Conservation (phyloP, 2,329 filamentous ascomycete genomes). For the Zymoseptoria ardabiliae region DNA sequence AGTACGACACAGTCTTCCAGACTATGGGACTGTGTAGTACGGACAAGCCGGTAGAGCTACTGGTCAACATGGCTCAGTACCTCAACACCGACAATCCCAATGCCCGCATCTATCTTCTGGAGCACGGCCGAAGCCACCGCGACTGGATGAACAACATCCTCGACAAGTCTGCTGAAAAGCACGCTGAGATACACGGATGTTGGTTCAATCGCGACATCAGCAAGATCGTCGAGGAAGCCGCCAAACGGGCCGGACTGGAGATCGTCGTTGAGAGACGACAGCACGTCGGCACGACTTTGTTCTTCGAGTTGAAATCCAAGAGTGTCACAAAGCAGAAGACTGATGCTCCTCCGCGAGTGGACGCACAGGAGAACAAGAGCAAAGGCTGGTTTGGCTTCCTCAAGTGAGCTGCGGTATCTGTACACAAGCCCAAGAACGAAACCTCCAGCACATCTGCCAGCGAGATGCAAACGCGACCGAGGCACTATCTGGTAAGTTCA, state of each 20-base stretch:
- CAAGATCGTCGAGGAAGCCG: slow-evolving; percentile 41
- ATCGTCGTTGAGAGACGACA: slow-evolving; percentile 39
- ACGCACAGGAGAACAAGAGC: background rate
- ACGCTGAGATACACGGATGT: slow-evolving; percentile 44
- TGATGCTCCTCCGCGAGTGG: background rate
- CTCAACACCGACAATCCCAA: slow-evolving; percentile 36
- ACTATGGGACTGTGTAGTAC: slow-evolving; percentile 48
- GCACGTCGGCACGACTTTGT: slow-evolving; percentile 45
- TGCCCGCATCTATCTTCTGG: slow-evolving; percentile 41
- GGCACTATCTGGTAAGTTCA: background rate
- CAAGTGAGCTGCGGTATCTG: slow-evolving; percentile 2
- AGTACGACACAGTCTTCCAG: slow-evolving; percentile 45
- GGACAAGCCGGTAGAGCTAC: slow-evolving; percentile 36
- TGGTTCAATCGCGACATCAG: slow-evolving; percentile 49
- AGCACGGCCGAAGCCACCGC: slow-evolving; percentile 44
- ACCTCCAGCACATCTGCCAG: too few relatives aligned
- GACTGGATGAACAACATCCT: slow-evolving; percentile 42
- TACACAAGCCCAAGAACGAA: too few relatives aligned
- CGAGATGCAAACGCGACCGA: too few relatives aligned
- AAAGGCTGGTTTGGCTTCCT: slow-evolving; percentile 9
- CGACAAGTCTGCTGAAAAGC: slow-evolving; percentile 39
- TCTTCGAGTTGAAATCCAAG: slow-evolving; percentile 40
- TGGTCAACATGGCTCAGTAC: slow-evolving; percentile 37
- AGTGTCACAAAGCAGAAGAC: background rate
- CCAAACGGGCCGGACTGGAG: slow-evolving; percentile 40